Evolutionary conservation across 2,329 filamentous ascomycete species (phyloP), one percentile per base, ranked within the genome.

Genomic region (Cercospora janseana): DNA sequence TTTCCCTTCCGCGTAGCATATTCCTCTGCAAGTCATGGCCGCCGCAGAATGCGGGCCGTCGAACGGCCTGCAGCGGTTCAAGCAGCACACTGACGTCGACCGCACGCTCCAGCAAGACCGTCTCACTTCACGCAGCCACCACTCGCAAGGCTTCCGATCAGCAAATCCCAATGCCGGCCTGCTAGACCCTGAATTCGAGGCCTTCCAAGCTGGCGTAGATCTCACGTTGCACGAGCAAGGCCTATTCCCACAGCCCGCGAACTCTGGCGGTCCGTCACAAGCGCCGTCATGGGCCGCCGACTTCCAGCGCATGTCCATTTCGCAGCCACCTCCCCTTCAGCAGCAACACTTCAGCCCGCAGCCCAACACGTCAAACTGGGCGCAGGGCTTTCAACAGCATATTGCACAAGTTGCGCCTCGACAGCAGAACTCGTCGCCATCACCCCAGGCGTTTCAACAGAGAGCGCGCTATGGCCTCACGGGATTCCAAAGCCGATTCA

Each of bases 101-200:
- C 77, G 84, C 47, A 83, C 83, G 7, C 74, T 86, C 41, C 86
- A 90, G 64, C 87, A 88, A 67, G 87, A 90, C 69, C 82, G 85
- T 44, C 63, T 87, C 38, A 69, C 75, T 27, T 72, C 76, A 7
- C 76, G 78, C 52, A 74, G 78, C 23, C 51, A 54, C 4, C 60
- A 42, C 38, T 40, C 54, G 4, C 61, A 87, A 81, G 77, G 77
- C 28, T 87, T 88, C 60, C 75, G 85, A 58, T 83, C 82, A 10
- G 72, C 73, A 49, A 75, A 77, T 54, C 72, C 74, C 21, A 76
- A 75, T 62, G 73, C 75, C 54, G 77, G 79, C 41, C 67, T 75
- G 4, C 65, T 86, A 49, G 83, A 88, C 60, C 73, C 76, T 27
- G 85, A 88, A 59, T 87, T 88, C 61, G 79, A 85, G 57, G 81